Evolutionary conservation across 2,329 filamentous ascomycete species (phyloP), one percentile per base, ranked within the genome.

Genomic region (Herpotrichia juniperi): DNA sequence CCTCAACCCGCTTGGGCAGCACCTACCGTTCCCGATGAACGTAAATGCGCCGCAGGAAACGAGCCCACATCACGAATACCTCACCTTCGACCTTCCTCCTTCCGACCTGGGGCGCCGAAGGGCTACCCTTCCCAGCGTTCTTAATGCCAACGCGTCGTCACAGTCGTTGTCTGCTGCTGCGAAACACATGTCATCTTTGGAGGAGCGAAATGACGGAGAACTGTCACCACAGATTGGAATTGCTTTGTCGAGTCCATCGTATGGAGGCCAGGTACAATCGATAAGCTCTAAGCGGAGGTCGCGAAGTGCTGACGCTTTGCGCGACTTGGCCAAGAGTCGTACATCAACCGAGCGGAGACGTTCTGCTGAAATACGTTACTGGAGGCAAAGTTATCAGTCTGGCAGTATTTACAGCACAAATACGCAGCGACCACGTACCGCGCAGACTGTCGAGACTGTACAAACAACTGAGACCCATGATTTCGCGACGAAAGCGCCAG

Each of bases 21-120:
- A 73, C 37, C 63, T 75, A 8, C 72, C 72, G 1, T 75, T 73
- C 45, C 72, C 72, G 1, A 75, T 75, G 72, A 75, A 75, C 40
- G 70, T 75, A 37, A 75, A 75, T 48, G 71, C 71, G 8, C 71
- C 72, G 16, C 66, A 69, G 47, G 60, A 64, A 43, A 53, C 60
- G 8, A 73, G 68, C 51, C 69, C 71, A 32, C 67, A 64, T 7
- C 62, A 69, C 24, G 65, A 72, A 30, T 74, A 74, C 46, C 59
- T 73, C 40, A 67, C 58, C 19, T 73, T 73, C 45, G 63, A 72
- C 24, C 47, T 45, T 16, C 58, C 66, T 12, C 51, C 61, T 16
- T 59, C 60, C 6, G 57, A 64, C 7, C 35, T 64, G 12, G 59
- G 58, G 42, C 62, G 66, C 22, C 65, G 72, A 21, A 63, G 72